A percentile compares a stretch with the other conserved stretches of the same genome.
phyloP scores from a whole-genome alignment of 2,329 filamentous ascomycete genomes.

The Chaetomium sp. region DNA sequence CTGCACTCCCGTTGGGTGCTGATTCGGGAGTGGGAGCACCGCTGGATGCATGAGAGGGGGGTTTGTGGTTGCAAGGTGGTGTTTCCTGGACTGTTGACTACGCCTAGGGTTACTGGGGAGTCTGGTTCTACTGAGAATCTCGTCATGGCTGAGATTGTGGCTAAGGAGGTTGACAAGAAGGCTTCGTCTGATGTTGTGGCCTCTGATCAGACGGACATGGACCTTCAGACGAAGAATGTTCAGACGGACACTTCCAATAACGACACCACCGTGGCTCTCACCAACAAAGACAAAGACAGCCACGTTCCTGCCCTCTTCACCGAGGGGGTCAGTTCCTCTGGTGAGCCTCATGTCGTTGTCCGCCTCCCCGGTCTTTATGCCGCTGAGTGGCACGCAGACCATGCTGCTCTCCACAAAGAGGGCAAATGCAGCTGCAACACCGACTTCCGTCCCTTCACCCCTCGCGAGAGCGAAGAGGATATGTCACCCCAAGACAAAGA shows the following conservation, averaged over 20 bases:
- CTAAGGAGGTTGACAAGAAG: too few species aligned
- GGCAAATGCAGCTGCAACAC: constrained; percentile 32
- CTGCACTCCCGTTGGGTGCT: constrained; percentile 35
- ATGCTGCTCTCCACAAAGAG: constrained; percentile 30
- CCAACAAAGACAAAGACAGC: background rate
- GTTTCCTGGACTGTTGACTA: constrained; percentile 32
- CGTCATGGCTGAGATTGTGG: too few species aligned
- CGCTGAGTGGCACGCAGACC: constrained; percentile 36
- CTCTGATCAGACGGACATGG: too few species aligned
- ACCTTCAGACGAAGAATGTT: too few species aligned
- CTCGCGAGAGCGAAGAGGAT: constrained; percentile 13
- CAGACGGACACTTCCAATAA: too few species aligned
- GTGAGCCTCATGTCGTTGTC: constrained; percentile 23
- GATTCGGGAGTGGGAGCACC: constrained; percentile 37
- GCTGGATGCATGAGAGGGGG: constrained; percentile 40
- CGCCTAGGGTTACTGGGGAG: constrained; percentile 27
- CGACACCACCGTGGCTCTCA: too few species aligned
- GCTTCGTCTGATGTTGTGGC: too few species aligned
- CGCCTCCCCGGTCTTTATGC: constrained; percentile 34
- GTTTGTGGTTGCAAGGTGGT: constrained; percentile 33
- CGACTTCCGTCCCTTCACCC: constrained; percentile 29
- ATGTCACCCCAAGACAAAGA: constrained; percentile 6
- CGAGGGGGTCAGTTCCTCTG: constrained; percentile 7
- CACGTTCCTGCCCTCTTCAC: constrained; percentile 12
- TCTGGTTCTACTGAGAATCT: background rate